Evolutionary conservation across 805 yeast genomes (phyloP), one percentile per base, ranked within the genome.

Genomic region (Dipodascopsis uninucleata): DNA sequence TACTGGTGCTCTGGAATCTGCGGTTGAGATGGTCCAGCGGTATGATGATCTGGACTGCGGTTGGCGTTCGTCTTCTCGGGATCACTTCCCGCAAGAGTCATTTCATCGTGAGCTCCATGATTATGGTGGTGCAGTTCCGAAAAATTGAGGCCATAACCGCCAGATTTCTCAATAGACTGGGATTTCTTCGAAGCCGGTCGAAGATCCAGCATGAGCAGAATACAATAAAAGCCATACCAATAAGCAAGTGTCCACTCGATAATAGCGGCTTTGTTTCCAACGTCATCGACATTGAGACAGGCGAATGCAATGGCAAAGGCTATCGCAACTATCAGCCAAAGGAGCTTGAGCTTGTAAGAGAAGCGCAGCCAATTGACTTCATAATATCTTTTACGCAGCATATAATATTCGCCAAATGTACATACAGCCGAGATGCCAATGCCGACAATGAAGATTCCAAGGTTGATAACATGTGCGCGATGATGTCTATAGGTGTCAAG

Each of bases 231-330:
- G 2, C 95, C 93, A 61, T 84, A 89, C 79, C 85, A 81, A 65
- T 81, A 89, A n/a, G 90, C 80, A 33, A 89, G 65, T 2, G 80
- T 61, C 97, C 97, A 90, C 65, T 90, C 97, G 60, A 83, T 78
- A 17, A 72, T 68, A 31, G 73, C 68, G 3, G 74, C 75, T 52
- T 74, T 69, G 22, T 71, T 69, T 1, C 45, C 41, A 20, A 54
- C 56, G 20, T 63, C 47, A 3, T 4, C 5, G 14, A n/a, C 4
- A 9, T 62, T 61, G 61, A 61, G 58, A 39, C 66, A 59, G 2
- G 63, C 71, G 53, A 86, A 90, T 25, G 77, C 71, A 21, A 82
- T 64, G 2, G 90, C 95, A 59, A 85, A 73, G 0, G 69, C 77
- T 14, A 81, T 68, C 1, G 95, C 93, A 16, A 72, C 59, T 2